Conservation (phyloP, 305 asterid genomes). For the Fraxinus sp. region DNA sequence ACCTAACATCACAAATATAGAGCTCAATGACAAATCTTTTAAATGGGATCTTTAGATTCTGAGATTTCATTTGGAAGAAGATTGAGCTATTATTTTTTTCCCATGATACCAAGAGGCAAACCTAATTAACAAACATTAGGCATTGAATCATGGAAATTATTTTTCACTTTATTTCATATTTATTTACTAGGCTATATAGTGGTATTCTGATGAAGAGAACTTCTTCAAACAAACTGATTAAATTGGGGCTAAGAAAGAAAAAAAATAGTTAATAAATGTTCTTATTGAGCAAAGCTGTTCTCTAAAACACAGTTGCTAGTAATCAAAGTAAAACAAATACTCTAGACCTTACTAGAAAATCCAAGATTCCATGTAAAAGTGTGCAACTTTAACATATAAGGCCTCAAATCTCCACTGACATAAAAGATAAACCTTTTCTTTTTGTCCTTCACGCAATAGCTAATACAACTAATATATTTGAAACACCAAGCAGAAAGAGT, state of each 20-base stretch:
- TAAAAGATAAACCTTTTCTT: background rate
- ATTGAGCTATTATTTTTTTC: background rate
- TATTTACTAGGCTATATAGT: background rate
- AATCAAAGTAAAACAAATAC: background rate
- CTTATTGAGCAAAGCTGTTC: slow-evolving; percentile 11
- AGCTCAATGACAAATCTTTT: background rate
- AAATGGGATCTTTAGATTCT: background rate
- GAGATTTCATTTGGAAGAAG: background rate
- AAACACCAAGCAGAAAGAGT: background rate
- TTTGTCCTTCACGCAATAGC: background rate
- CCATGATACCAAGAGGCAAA: background rate
- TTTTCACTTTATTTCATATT: background rate
- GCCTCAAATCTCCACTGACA: background rate
- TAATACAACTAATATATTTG: background rate
- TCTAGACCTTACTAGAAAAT: background rate
- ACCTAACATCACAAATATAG: slow-evolving; percentile 1
- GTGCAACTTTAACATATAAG: background rate
- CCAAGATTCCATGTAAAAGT: background rate
- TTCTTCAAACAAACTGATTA: background rate
- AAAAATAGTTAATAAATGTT: background rate
- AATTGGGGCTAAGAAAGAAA: background rate
- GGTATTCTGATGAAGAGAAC: slow-evolving; percentile 9
- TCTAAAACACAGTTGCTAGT: background rate
- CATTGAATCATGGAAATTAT: background rate
- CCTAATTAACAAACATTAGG: background rate